phyloP scores from a whole-genome alignment of 768 basidiomycete genomes.

The Boletus sp. region DNA sequence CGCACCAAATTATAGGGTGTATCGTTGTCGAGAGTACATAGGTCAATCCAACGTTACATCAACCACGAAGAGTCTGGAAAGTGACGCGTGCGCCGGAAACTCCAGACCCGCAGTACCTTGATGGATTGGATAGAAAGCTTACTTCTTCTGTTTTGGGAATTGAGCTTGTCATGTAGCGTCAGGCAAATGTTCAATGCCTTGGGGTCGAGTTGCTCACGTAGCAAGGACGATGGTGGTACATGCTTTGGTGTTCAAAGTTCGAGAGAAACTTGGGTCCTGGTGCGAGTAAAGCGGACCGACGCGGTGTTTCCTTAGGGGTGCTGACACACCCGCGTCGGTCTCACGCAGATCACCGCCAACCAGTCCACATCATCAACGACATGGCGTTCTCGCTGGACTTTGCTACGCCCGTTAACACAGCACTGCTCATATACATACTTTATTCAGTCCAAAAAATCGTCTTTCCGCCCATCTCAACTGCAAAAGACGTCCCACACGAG shows the following conservation, averaged over 20 bases:
- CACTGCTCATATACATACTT: conserved; percentile 71
- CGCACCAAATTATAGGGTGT: neutral
- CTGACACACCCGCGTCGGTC: neutral
- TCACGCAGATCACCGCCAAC: conserved; percentile 22
- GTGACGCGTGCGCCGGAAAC: neutral
- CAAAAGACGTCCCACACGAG: conserved; percentile 54
- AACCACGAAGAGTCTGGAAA: neutral
- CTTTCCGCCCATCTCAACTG: conserved; percentile 58
- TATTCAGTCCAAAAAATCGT: conserved; percentile 74
- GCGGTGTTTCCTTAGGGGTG: too few species aligned
- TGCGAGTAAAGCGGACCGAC: neutral
- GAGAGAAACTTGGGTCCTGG: neutral
- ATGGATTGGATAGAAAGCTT: neutral
- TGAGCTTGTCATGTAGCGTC: too few species aligned
- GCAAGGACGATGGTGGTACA: neutral
- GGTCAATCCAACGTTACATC: neutral
- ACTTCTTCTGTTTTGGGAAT: neutral
- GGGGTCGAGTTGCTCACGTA: neutral
- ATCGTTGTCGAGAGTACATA: neutral
- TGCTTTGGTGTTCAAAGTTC: neutral
- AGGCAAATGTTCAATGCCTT: too few species aligned
- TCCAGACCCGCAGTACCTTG: too few species aligned
- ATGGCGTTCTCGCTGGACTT: conserved; percentile 45
- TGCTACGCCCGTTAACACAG: conserved; percentile 77
- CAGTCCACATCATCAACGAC: conserved; percentile 14